phyloP scores from a whole-genome alignment of 257 asterid species.

The Rauvolfia tetraphylla region DNA sequence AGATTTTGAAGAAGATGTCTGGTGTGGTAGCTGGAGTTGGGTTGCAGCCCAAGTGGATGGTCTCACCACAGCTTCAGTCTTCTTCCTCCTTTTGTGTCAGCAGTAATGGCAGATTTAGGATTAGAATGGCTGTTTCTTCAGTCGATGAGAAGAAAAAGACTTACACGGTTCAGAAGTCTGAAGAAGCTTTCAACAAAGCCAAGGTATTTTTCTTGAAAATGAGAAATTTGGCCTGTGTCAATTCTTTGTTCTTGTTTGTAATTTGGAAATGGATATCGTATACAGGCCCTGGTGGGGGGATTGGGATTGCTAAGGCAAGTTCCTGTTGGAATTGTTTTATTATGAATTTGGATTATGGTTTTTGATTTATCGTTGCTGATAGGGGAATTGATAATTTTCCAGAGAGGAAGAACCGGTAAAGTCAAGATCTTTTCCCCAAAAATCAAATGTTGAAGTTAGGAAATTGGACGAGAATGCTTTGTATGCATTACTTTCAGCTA shows the following conservation, averaged over 20 bases:
- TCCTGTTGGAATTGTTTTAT: background rate
- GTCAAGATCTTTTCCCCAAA: background rate
- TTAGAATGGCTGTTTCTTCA: constrained; percentile 61
- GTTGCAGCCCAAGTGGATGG: constrained; percentile 15
- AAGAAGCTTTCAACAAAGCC: constrained; percentile 91
- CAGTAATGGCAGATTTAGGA: constrained; percentile 12
- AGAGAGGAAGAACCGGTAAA: background rate
- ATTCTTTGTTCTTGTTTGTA: background rate
- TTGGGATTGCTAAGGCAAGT: background rate
- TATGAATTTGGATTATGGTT: constrained; percentile 1
- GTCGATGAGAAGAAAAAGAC: constrained; percentile 73
- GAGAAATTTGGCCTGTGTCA: background rate
- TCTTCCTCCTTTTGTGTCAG: constrained; percentile 27
- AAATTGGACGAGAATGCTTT: background rate
- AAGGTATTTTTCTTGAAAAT: constrained; percentile 42
- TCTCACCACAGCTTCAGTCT: background rate
- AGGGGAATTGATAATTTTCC: background rate
- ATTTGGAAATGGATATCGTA: background rate
- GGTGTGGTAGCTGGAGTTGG: constrained; percentile 17
- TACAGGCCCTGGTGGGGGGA: background rate
- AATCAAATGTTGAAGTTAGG: background rate
- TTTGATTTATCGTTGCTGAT: background rate
- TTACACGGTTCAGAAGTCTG: constrained; percentile 76
- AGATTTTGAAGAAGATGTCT: constrained; percentile 16
- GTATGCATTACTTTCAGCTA: background rate